Evolutionary conservation across 1,284 basidiomycete genomes (phyloP).

Genomic region (Cryptococcus sp.): DNA sequence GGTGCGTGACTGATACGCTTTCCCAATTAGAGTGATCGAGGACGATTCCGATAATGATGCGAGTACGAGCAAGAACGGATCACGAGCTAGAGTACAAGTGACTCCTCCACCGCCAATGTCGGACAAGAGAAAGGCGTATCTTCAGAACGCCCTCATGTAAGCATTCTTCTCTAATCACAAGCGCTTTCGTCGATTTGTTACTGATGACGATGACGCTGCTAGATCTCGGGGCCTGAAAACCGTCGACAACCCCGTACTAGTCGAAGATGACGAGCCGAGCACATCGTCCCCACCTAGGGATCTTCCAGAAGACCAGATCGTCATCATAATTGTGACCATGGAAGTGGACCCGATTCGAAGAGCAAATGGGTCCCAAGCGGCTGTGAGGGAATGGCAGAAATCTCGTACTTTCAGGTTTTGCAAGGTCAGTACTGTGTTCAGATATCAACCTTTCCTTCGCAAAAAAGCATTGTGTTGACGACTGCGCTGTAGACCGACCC

Average conservation of each 20-base stretch:
- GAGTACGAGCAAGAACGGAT: no score
- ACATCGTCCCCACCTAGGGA: no score
- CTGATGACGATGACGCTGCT: no score
- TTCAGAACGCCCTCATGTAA: no score
- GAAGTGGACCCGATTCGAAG: slow-evolving; percentile 30
- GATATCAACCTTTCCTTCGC: not conserved
- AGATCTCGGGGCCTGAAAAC: no score
- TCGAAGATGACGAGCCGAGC: no score
- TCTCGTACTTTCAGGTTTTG: slow-evolving; percentile 20
- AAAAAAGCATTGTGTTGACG: not conserved
- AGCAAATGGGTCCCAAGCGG: slow-evolving; percentile 23
- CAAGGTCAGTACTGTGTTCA: slow-evolving; percentile 19
- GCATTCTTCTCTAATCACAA: no score
- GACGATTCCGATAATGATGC: not conserved
- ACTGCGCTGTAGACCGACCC: slow-evolving; percentile 23
- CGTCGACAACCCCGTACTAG: no score
- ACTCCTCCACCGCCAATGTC: no score
- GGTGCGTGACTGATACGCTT: not conserved
- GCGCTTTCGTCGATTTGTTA: no score
- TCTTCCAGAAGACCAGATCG: slow-evolving; percentile 5
- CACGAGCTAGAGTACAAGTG: no score
- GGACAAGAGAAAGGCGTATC: no score
- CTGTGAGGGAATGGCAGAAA: slow-evolving; percentile 33
- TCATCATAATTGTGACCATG: slow-evolving; percentile 32
- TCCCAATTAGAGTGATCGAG: not conserved